Conservation (phyloP, 805 yeast genomes). For the Candida ovalis region DNA sequence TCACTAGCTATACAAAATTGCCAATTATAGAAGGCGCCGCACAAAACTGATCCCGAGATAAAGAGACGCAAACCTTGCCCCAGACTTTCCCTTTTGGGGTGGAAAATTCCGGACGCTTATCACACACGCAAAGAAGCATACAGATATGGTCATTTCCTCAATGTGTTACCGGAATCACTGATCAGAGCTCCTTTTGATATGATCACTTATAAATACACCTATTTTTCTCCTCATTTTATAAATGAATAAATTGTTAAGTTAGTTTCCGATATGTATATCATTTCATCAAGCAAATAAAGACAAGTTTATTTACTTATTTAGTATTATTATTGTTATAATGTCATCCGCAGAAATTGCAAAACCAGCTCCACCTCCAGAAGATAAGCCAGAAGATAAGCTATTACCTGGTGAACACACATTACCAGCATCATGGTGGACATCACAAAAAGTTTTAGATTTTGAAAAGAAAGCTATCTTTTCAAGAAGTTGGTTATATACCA, state of each 20-base stretch:
- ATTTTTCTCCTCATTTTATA: background rate
- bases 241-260: too few relatives aligned
- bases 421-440: conserved; percentile 67
- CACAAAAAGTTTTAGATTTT: conserved; percentile 52
- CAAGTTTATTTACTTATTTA: too few relatives aligned
- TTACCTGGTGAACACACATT: conserved; percentile 47
- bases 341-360: conserved; percentile 23
- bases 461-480: conserved; percentile 57
- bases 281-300: too few relatives aligned
- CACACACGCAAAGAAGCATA: background rate
- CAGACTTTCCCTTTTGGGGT: conserved; percentile 3
- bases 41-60: background rate
- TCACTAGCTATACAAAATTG: background rate
- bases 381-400: conserved; percentile 26
- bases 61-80: background rate
- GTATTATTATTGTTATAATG: too few relatives aligned
- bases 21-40: conserved; percentile 1
- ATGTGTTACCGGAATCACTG: background rate
- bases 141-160: background rate
- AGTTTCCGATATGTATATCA: too few relatives aligned
- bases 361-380: conserved; percentile 28
- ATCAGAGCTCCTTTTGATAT: background rate
- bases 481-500: conserved; percentile 53
- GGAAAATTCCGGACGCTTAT: conserved; percentile 4
- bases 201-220: background rate